phyloP scores from a whole-genome alignment of 345 rosid species.

The Heritiera fomes region DNA sequence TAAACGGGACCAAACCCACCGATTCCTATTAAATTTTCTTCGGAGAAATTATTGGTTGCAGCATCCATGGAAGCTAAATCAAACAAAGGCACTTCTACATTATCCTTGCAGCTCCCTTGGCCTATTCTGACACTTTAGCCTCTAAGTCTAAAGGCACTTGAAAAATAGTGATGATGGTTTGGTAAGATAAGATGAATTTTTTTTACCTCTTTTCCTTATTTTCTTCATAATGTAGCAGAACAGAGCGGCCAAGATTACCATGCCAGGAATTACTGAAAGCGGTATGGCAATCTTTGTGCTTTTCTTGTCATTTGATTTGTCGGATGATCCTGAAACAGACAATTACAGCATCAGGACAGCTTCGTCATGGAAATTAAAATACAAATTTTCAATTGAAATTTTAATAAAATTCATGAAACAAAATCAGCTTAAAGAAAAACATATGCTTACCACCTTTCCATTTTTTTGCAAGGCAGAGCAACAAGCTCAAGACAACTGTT shows the following conservation, averaged over 20 bases:
- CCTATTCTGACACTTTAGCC: not conserved
- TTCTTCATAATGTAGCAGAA: not conserved
- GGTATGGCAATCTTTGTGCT: not conserved
- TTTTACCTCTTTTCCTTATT: not conserved
- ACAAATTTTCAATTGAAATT: not conserved
- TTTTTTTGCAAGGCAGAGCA: not conserved
- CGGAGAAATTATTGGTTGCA: not conserved
- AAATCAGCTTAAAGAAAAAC: not conserved
- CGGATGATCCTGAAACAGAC: not conserved
- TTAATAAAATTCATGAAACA: not conserved
- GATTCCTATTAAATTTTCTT: not conserved
- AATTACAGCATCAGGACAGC: not conserved
- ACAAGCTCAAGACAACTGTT: not conserved
- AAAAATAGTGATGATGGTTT: not conserved
- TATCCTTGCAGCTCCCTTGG: not conserved
- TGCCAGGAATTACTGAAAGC: not conserved
- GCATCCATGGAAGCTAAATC: not conserved
- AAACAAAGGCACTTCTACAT: not conserved
- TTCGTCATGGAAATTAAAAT: not conserved
- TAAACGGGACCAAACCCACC: slow-evolving; percentile 1
- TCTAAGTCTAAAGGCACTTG: not conserved
- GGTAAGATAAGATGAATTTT: not conserved
- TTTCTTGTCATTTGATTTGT: not conserved
- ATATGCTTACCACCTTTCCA: not conserved
- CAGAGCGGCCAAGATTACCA: not conserved